phyloP scores from a whole-genome alignment of 2,329 filamentous ascomycete species.

The Madurella fahalii region DNA sequence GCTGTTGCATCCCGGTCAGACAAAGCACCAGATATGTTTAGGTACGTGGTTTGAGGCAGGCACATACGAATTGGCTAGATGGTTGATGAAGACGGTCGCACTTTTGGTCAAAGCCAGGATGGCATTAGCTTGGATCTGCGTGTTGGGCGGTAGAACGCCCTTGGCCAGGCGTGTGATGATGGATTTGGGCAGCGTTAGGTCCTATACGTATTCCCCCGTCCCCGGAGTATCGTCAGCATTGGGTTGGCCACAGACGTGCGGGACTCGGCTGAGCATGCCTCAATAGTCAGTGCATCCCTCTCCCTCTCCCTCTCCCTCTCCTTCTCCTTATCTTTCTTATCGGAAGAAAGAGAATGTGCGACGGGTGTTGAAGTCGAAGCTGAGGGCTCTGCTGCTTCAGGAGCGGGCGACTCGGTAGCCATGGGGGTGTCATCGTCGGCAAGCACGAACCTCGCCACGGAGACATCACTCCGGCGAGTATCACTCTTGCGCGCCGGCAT shows the following conservation, averaged over 20 bases:
- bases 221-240: conserved; percentile 14
- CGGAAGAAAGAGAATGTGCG: conserved; percentile 22
- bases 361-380: conserved; percentile 22
- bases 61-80: conserved; percentile 69
- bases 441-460: conserved; percentile 42
- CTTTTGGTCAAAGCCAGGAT: conserved; percentile 75
- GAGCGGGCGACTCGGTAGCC: conserved; percentile 12
- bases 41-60: neutral
- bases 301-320: conserved; percentile 31
- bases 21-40: neutral
- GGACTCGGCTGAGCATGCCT: conserved; percentile 38
- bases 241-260: neutral
- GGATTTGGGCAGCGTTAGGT: conserved; percentile 73
- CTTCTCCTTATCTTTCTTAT: conserved; percentile 24
- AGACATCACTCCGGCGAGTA: conserved; percentile 39
- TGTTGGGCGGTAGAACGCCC: conserved; percentile 73
- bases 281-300: conserved; percentile 46
- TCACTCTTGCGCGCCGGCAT: conserved; percentile 59
- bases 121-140: conserved; percentile 79
- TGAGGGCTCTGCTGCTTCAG: conserved; percentile 19
- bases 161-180: conserved; percentile 78
- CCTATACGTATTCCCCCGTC: conserved; percentile 41
- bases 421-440: conserved; percentile 37
- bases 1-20: conserved; percentile 38
- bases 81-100: conserved; percentile 79